Base-by-base conservation (phyloP, 164 flowering plant species). In the Umbilicus rupestris region DNA sequence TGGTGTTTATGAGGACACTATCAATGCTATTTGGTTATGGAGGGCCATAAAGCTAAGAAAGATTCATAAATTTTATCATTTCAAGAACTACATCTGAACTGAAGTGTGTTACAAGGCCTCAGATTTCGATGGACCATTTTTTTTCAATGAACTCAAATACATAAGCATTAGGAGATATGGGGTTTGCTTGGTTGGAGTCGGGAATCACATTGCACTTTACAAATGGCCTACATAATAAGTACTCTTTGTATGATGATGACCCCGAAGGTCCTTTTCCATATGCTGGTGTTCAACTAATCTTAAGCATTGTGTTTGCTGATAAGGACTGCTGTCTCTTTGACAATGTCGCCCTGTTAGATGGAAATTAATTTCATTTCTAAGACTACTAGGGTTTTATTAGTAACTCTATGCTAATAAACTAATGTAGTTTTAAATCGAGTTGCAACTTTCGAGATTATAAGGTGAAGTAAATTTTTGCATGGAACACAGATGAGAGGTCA, bases 401-500 rank as follows among this genome's bases (percentile, higher is more conserved):
- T n/a, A n/a, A n/a, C n/a, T n/a, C n/a, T n/a, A n/a, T n/a, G n/a
- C n/a, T n/a, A n/a, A n/a, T n/a, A n/a, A n/a, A n/a, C n/a, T n/a
- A 7, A 20, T 49, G 59, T 26, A 0, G 11, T 26, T 33, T 26
- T 28, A 28, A 9, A 16, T 24, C 24, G 11, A 28, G 60, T 50
- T 28, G 60, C 35, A 55, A 28, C 17, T 55, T 26, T 28, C 19
- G 7, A 55, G 60, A 55, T 55, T 28, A 26, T 55, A 28, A 6
- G 33, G n/a, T 55, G 35, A 22, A 55, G 16, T 3, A 26, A 55
- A 26, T 26, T 55, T 28, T 12, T 28, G 60, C 60, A 55, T 55
- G 60, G 60, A 55, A 55, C 60, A 26, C 60, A 26, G 31, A 22
- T 28, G 33, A 55, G 31, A 11, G 60, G 60, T 55, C 60, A 26